Percentiles rank a stretch among this genome's conserved stretches.
Evolutionary conservation across 129 eudicot genomes (phyloP).

Genomic region (Ambrosia trifida): DNA sequence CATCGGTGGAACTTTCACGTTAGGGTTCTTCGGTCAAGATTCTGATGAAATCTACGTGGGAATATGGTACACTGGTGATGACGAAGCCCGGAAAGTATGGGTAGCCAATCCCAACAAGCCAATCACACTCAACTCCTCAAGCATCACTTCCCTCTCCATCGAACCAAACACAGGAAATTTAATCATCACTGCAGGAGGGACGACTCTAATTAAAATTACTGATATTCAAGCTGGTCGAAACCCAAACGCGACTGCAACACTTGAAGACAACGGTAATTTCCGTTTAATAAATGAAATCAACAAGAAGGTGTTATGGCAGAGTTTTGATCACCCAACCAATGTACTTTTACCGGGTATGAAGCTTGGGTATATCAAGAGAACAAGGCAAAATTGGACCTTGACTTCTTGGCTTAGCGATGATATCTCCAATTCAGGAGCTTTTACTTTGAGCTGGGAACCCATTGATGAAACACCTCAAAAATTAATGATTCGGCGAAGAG

Average conservation of each 20-base stretch:
- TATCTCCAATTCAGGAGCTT: slow-evolving; percentile 17
- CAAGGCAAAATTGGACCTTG: slow-evolving; percentile 23
- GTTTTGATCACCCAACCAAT: slow-evolving; percentile 42
- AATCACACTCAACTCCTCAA: too few relatives aligned
- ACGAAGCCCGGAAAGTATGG: slow-evolving; percentile 30
- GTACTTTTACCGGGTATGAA: slow-evolving; percentile 46
- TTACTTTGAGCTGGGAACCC: slow-evolving; percentile 38
- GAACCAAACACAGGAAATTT: neutral
- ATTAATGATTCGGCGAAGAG: slow-evolving; percentile 16
- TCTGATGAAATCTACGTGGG: slow-evolving; percentile 32
- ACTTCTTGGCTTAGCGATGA: slow-evolving; percentile 33
- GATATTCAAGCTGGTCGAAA: slow-evolving; percentile 12
- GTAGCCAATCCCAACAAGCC: slow-evolving; percentile 37
- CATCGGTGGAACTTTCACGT: slow-evolving; percentile 25
- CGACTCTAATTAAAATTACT: slow-evolving; percentile 11
- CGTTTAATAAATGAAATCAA: slow-evolving; percentile 20
- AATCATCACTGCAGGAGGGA: neutral
- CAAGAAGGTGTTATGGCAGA: slow-evolving; percentile 36
- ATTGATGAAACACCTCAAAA: neutral
- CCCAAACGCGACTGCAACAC: slow-evolving; percentile 28
- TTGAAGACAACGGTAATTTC: slow-evolving; percentile 38
- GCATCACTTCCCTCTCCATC: too few relatives aligned
- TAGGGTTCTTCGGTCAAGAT: slow-evolving; percentile 36
- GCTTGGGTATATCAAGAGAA: slow-evolving; percentile 24
- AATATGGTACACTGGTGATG: slow-evolving; percentile 38